phyloP scores from a whole-genome alignment of 2,329 filamentous ascomycete genomes.

The Penicillium decumbens region DNA sequence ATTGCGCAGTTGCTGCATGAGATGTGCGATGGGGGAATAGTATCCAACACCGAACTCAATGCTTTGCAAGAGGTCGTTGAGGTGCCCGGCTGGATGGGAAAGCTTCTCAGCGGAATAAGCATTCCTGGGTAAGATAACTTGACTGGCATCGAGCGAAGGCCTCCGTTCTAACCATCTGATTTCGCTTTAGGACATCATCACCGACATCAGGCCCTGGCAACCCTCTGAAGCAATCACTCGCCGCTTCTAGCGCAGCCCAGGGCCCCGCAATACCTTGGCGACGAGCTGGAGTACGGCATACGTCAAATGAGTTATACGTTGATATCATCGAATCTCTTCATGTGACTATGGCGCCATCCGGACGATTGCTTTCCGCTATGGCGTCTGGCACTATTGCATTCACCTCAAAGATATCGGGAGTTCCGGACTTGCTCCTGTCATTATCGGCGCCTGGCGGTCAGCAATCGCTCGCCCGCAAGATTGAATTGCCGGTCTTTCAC shows the following conservation, averaged over 20 bases:
- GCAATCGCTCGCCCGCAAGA: conserved; percentile 65
- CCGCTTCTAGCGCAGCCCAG: conserved; percentile 31
- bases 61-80: conserved; percentile 86
- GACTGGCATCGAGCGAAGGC: not conserved
- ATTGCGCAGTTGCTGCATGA: conserved; percentile 88
- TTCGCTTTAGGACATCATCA: conserved; percentile 32
- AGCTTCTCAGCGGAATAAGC: conserved; percentile 79
- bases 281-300: conserved; percentile 85
- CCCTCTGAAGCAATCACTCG: conserved; percentile 40
- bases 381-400: conserved; percentile 92
- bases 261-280: conserved; percentile 74
- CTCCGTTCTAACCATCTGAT: not conserved
- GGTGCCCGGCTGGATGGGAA: conserved; percentile 84
- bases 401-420: conserved; percentile 87
- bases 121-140: conserved; percentile 60
- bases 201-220: conserved; percentile 40
- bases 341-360: conserved; percentile 85
- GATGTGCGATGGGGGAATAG: conserved; percentile 91
- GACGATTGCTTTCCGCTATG: conserved; percentile 77
- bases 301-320: conserved; percentile 94
- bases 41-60: conserved; percentile 89
- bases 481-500: conserved; percentile 91
- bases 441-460: conserved; percentile 78
- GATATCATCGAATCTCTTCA: conserved; percentile 87
- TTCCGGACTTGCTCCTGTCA: conserved; percentile 81